Evolutionary conservation across 768 basidiomycete genomes (phyloP), one percentile per base, ranked within the genome.

Genomic region (Flagelloscypha sp.): DNA sequence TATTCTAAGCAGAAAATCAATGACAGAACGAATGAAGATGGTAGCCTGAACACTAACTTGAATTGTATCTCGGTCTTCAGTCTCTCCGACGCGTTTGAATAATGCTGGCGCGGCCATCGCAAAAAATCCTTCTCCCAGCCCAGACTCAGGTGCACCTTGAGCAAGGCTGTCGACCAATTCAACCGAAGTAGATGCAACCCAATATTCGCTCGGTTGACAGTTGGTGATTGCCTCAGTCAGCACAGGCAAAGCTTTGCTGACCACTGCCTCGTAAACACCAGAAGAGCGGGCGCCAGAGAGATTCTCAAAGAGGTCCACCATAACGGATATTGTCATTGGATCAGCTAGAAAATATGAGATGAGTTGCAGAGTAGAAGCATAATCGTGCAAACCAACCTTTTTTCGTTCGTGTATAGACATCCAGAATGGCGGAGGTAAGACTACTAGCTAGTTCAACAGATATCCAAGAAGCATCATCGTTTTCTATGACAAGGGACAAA

Each of bases 51-150:
- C n/a, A 38, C 48, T 35, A 42, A 83, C 84, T 65, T 88, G 85
- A 23, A 86, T 54, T 10, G 83, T 75, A 50, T 93, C 93, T 44
- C 90, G 74, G 50, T 98, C 95, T 44, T 93, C 88, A 0, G 86
- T 73, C 7, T 59, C 57, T 13, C 59, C 54, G 33, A 98, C 57
- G 35, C 77, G 77, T 24, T 65, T 66, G 55, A 97, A 89, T 6
- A 98, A 57, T 35, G 62, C 70, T 0, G 82, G 81, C 2, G 84
- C 89, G 24, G 94, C 59, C 19, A 77, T 58, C 1, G 69, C 70
- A 44, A 95, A 84, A 56, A 93, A 80, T 0, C 85, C 86, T 2
- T 80, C 74, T 20, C 87, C 81, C n/a, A 93, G 65, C 16, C 76
- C 76, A 8, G 59, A 65, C 23, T 79, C 59, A 0, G 65, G 70